Evolutionary conservation across 2,329 filamentous ascomycete species (phyloP), one percentile per base, ranked within the genome.

Genomic region (Aureobasidium leucospermi): DNA sequence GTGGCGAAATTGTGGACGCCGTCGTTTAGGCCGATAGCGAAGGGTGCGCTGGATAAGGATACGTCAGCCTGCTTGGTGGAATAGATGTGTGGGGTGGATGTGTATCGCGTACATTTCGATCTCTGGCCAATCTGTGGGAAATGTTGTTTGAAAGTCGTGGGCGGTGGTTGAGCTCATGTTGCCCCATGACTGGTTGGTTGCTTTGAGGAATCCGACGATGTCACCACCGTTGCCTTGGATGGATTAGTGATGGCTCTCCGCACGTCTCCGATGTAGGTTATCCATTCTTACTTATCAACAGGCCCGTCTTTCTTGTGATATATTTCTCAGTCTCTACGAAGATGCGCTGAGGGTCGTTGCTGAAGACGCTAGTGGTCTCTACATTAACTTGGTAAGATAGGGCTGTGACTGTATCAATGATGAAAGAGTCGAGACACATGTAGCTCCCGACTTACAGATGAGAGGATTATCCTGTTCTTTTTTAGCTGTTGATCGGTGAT

Each of bases 1-100:
- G 67, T 67, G 4, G 69, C 73, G 42, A 72, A 72, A 34, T 73
- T 65, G 15, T 66, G 66, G 6, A 65, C 63, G 23, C 67, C 65
- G 9, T 67, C 65, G 2, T 69, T 68, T 1, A 36, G 49, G 6
- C 49, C 49, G 4, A n/a, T 34, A 6, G 16, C 23, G 11, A n/a
- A 42, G 9, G 49, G 9, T 2, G 23, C 23, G 23, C 23, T 23
- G 23, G 23, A 2, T 3, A 23, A 23, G 23, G 23, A 23, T 23
- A 2, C 3, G 23, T 23, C 3, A 23, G 23, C 3, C 23, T 23
- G 23, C 3, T 23, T 23, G 23, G 23, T 23, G 23, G 3, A 3
- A 23, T 23, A 23, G 15, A 36, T 29, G 19, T 29, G 10, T 5
- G 6, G 43, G 10, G 9, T n/a, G 19, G 19, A 15, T 6, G 19